Evolutionary conservation across 768 basidiomycete genomes (phyloP).

Genomic region (Hygrophoropsis aurantiaca): DNA sequence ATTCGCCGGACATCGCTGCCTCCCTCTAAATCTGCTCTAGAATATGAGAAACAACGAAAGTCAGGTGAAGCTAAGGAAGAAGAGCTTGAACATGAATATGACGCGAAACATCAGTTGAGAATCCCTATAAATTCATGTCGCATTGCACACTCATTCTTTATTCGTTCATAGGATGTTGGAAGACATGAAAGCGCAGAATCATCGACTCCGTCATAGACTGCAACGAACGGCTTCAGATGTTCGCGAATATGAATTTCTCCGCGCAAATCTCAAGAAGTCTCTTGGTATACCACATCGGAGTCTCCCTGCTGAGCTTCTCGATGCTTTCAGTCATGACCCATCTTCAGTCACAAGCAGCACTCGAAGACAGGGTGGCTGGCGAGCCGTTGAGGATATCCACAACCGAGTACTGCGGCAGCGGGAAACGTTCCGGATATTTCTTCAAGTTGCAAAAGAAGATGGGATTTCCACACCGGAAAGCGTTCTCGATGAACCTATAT

Average conservation of each 20-base stretch:
- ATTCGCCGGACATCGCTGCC: constrained; percentile 38
- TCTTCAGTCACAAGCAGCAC: constrained; percentile 71
- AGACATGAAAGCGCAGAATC: constrained; percentile 59
- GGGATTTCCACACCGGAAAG: constrained; percentile 27
- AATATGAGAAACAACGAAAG: constrained; percentile 31
- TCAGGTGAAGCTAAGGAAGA: constrained; percentile 47
- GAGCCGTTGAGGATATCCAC: constrained; percentile 76
- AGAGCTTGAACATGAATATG: constrained; percentile 54
- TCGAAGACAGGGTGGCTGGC: constrained; percentile 60
- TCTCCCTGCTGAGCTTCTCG: constrained; percentile 66
- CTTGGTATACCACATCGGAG: constrained; percentile 47
- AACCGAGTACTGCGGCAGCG: constrained; percentile 62
- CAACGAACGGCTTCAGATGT: constrained; percentile 63
- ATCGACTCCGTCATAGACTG: constrained; percentile 65
- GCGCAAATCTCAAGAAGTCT: constrained; percentile 47
- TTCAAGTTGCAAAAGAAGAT: constrained; percentile 23
- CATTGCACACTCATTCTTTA: background rate
- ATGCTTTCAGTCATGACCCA: constrained; percentile 77
- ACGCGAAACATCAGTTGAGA: constrained; percentile 52
- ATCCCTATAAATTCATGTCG: constrained; percentile 7
- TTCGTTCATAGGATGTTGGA: constrained; percentile 53
- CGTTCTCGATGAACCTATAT: constrained; percentile 56
- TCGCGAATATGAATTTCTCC: constrained; percentile 65
- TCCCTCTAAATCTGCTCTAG: constrained; percentile 14
- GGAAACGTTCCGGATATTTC: constrained; percentile 48